Evolutionary conservation across 2,329 filamentous ascomycete species (phyloP).

Genomic region (Alternaria arbusti): DNA sequence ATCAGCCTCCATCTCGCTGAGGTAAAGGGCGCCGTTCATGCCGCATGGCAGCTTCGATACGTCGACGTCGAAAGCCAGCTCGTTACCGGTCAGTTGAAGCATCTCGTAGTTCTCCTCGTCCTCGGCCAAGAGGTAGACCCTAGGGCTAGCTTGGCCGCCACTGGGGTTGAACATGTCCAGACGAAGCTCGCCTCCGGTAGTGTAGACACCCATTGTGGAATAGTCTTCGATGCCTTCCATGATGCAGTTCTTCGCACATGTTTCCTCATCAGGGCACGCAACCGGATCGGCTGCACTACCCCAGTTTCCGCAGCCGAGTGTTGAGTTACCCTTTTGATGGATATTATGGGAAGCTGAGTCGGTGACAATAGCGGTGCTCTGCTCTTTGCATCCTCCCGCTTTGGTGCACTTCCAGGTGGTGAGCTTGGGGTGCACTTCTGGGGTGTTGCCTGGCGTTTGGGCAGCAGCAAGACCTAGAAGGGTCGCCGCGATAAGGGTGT

Average conservation of each 20-base stretch:
- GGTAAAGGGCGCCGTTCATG: slow-evolving; percentile 51
- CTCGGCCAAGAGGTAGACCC: slow-evolving; percentile 68
- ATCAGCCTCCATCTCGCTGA: slow-evolving; percentile 48
- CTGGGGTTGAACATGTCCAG: slow-evolving; percentile 51
- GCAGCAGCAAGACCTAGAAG: slow-evolving; percentile 38
- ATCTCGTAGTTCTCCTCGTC: slow-evolving; percentile 67
- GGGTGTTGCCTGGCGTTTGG: slow-evolving; percentile 37
- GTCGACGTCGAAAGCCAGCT: slow-evolving; percentile 77
- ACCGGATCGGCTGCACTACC: slow-evolving; percentile 47
- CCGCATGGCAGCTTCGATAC: slow-evolving; percentile 53
- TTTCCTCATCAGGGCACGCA: slow-evolving; percentile 56
- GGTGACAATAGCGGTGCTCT: slow-evolving; percentile 58
- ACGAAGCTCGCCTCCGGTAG: slow-evolving; percentile 56
- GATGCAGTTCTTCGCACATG: slow-evolving; percentile 63
- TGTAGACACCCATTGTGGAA: slow-evolving; percentile 60
- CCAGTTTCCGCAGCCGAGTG: slow-evolving; percentile 43
- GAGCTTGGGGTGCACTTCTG: slow-evolving; percentile 60
- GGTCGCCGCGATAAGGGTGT: slow-evolving; percentile 31
- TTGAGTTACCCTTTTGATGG: slow-evolving; percentile 46
- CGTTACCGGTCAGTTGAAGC: slow-evolving; percentile 69
- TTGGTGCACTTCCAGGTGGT: slow-evolving; percentile 62
- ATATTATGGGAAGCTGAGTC: slow-evolving; percentile 58
- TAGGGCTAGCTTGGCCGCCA: slow-evolving; percentile 53
- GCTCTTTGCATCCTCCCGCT: slow-evolving; percentile 55
- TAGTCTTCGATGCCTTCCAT: slow-evolving; percentile 63